phyloP scores from a whole-genome alignment of 495 filamentous ascomycete species.

The Podospora pseudopauciseta region DNA sequence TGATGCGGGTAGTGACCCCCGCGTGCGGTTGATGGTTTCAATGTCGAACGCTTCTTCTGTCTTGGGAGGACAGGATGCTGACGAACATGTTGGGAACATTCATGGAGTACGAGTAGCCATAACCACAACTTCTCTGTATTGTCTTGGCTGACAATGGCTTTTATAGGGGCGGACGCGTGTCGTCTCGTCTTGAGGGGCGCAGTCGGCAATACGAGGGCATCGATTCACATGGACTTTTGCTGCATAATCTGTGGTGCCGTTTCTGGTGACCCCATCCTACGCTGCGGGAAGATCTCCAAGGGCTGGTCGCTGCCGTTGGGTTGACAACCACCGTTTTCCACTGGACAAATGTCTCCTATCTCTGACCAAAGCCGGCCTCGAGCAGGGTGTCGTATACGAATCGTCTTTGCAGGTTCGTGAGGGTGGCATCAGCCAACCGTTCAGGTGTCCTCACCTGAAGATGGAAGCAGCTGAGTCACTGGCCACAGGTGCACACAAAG shows the following conservation, averaged over 20 bases:
- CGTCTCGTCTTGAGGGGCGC: slow-evolving; percentile 1
- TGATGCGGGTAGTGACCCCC: neutral
- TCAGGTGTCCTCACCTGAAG: neutral
- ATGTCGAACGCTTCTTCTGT: neutral
- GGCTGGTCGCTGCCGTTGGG: neutral
- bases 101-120: neutral
- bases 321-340: neutral
- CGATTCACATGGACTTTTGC: neutral
- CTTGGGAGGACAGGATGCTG: neutral
- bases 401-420: neutral
- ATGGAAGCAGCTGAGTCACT: neutral
- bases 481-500: neutral
- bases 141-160: neutral
- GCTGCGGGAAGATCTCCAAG: neutral
- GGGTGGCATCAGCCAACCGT: neutral
- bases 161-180: slow-evolving; percentile 1
- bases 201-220: slow-evolving; percentile 9
- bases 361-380: neutral
- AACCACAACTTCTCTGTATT: neutral
- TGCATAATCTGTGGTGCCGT: neutral
- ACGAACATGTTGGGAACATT: neutral
- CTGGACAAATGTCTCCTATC: neutral
- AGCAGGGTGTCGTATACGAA: neutral
- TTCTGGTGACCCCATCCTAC: neutral
- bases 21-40: neutral